Base-by-base conservation (phyloP, 306 rosid species). In the Dalbergia cochinchinensis region DNA sequence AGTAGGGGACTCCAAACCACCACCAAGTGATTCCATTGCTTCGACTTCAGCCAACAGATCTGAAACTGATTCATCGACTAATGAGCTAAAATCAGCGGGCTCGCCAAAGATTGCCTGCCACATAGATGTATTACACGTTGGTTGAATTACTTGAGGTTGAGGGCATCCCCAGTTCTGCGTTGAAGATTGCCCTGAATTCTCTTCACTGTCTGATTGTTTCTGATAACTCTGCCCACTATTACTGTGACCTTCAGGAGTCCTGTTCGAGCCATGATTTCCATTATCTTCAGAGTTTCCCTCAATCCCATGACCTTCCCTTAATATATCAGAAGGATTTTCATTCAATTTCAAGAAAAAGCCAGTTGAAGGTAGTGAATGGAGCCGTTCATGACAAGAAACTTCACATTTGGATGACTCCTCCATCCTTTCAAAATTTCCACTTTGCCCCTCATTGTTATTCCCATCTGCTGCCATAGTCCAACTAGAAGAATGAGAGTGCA, bases 21-120 rank as follows among this genome's bases (percentile, higher is more conserved):
- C 92, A 66, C 87, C 88, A 45, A 86, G 85, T 72, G 96, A 78
- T 83, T 90, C 99, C 96, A 93, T 91, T 15, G 96, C 97, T 84
- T 93, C 98, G 26, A 93, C 96, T 85, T 93, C 97, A 4, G 98
- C 99, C 87, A 96, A 85, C 72, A 96, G 88, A 87, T 96, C 98
- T 34, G 99, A 96, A 77, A 96, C 94, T 53, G 99, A 91, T 68
- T 93, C 94, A 60, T 89, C 97, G 65, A 86, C 73, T 50, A 69
- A 77, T 45, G 86, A 82, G 80, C 77, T 78, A 68, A 91, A 92
- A 51, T 90, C 99, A 66, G 86, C 72, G 57, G 92, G 73, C 13
- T 87, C 97, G 1, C 85, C 85, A 37, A 86, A 87, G 63, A 94
- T 82, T 69, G 85, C 90, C 69, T 78, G 85, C 99, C 97, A 95